Base-by-base conservation (phyloP, 116 monocot genomes). In the Trichopus zeylanicus region DNA sequence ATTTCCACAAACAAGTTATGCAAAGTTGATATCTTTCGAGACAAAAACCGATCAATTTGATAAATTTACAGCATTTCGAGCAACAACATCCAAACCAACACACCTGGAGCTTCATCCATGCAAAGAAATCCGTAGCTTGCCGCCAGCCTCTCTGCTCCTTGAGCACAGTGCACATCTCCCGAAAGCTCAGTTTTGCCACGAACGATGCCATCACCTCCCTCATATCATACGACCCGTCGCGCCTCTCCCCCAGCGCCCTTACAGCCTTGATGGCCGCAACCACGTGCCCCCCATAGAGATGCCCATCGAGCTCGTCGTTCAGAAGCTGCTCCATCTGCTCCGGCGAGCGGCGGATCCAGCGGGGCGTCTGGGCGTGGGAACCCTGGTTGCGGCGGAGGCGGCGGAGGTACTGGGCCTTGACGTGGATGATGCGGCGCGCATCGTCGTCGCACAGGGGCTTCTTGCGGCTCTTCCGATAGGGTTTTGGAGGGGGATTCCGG, bases 41-140 rank as follows among this genome's bases (percentile, higher is more conserved):
- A n/a, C n/a, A n/a, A n/a, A n/a, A n/a, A n/a, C n/a, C n/a, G n/a
- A n/a, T n/a, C n/a, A n/a, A n/a, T n/a, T n/a, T n/a, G n/a, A n/a
- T n/a, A n/a, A n/a, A n/a, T n/a, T n/a, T n/a, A n/a, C n/a, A n/a
- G n/a, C n/a, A n/a, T n/a, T n/a, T n/a, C n/a, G n/a, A n/a, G n/a
- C n/a, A n/a, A n/a, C n/a, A n/a, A n/a, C n/a, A n/a, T n/a, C n/a
- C n/a, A n/a, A n/a, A n/a, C n/a, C n/a, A n/a, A n/a, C n/a, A n/a
- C n/a, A 90, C 91, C 87, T 97, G 97, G 59, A 90, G 56, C 72
- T 97, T 97, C 97, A 97, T 97, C 97, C 97, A 97, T 15, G 34
- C 66, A 42, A 97, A 90, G 79, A 90, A 97, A 65, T 90, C 87
- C 51, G 82, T 61, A 2, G 69, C 91, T 79, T 84, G 91, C 65